A percentile compares a stretch with the other conserved stretches of the same genome.
phyloP scores from a whole-genome alignment of 306 rosid genomes.

The Castanea sativa region DNA sequence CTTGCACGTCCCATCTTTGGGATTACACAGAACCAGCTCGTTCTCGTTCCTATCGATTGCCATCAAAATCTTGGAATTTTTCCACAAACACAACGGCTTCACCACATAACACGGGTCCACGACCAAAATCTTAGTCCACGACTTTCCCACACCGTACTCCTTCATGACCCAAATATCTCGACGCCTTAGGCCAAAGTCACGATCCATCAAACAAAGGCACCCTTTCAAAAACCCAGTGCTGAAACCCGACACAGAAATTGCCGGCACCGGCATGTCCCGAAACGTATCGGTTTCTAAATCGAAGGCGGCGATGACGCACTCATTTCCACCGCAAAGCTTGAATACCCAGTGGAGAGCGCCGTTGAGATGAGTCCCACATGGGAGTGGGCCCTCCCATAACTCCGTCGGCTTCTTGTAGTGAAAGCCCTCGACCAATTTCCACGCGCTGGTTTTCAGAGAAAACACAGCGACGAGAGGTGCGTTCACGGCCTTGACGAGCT shows the following conservation, averaged over 20 bases:
- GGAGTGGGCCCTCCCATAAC: neutral
- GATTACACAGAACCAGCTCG: too few species aligned
- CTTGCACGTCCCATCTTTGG: too few species aligned
- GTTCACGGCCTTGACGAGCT: neutral
- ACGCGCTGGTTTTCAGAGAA: neutral
- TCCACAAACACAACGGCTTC: neutral
- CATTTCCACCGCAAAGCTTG: too few species aligned
- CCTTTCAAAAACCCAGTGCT: neutral
- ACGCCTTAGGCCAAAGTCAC: too few species aligned
- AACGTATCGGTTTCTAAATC: neutral
- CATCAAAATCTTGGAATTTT: neutral
- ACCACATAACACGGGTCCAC: neutral
- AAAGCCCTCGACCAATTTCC: neutral
- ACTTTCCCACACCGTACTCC: neutral
- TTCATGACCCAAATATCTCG: conserved; percentile 6
- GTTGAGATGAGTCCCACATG: neutral
- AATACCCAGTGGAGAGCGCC: neutral
- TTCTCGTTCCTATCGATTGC: too few species aligned
- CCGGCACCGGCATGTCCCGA: neutral
- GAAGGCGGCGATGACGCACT: neutral
- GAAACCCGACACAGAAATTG: too few species aligned
- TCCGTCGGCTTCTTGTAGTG: neutral
- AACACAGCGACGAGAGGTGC: neutral
- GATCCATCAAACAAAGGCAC: neutral
- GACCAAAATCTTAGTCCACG: neutral